Evolutionary conservation across 345 rosid species (phyloP).

Genomic region (Eucalyptus virginea): DNA sequence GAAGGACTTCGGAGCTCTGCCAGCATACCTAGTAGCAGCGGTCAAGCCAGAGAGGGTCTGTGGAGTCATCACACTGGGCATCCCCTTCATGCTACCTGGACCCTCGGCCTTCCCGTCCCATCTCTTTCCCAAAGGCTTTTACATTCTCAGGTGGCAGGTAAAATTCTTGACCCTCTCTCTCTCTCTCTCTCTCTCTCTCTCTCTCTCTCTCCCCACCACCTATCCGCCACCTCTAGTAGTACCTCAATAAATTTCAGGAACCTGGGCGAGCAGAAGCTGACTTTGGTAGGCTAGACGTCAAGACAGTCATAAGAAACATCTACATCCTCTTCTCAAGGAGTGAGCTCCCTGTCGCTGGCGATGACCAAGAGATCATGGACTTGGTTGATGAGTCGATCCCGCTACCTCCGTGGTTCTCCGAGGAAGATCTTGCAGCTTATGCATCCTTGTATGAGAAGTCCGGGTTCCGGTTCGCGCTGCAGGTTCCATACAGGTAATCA

Average conservation of each 20-base stretch:
- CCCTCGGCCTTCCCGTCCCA: not conserved
- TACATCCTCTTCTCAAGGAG: constrained; percentile 30
- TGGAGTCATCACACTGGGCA: constrained; percentile 17
- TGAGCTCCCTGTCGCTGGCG: constrained; percentile 14
- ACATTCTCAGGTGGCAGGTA: constrained; percentile 30
- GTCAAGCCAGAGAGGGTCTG: constrained; percentile 16
- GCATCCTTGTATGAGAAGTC: constrained; percentile 29
- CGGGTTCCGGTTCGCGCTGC: constrained; percentile 22
- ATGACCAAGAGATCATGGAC: constrained; percentile 41
- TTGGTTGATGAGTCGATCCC: constrained; percentile 29
- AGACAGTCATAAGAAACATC: constrained; percentile 28
- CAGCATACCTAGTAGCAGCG: constrained; percentile 3
- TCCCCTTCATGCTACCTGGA: constrained; percentile 21
- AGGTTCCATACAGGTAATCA: constrained; percentile 34
- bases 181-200: not conserved
- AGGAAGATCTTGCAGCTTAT: constrained; percentile 33
- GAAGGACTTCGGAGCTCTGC: constrained; percentile 30
- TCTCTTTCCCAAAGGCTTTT: constrained; percentile 21
- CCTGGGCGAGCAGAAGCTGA: constrained; percentile 40
- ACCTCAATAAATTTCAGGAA: constrained; percentile 3
- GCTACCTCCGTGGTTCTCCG: constrained; percentile 28
- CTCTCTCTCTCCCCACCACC: not conserved
- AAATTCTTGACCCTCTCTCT: not conserved
- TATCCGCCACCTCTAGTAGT: not conserved
- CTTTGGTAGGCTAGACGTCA: constrained; percentile 24